These are phyloP conservation scores for Leccinum subtestaceum DNA, from an alignment of 768 basidiomycete genomes.

Conservation along the genomic window DNA sequence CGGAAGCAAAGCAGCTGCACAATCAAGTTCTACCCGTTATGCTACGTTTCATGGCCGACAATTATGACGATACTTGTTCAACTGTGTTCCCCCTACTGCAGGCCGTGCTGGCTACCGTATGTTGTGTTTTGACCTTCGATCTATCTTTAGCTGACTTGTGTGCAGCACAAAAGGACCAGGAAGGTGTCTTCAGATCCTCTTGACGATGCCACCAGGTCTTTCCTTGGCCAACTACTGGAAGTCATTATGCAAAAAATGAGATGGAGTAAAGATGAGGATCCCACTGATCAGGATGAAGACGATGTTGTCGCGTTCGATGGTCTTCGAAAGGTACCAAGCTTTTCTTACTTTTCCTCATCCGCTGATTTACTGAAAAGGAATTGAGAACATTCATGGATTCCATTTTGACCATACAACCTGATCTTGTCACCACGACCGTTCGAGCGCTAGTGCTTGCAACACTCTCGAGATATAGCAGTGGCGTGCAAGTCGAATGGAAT, in stretches of 20 bases:
- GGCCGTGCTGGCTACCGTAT: constrained; percentile 68
- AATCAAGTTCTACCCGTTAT: constrained; percentile 73
- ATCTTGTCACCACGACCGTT: constrained; percentile 78
- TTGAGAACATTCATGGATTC: constrained; percentile 85
- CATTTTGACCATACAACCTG: constrained; percentile 79
- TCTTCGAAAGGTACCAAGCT: constrained; percentile 68
- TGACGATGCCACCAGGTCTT: constrained; percentile 66
- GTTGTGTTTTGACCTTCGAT: constrained; percentile 20
- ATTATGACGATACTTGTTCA: constrained; percentile 84
- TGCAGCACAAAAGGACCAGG: constrained; percentile 78
- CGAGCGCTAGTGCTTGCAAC: constrained; percentile 71
- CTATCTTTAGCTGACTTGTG: constrained; percentile 4
- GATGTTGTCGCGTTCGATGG: constrained; percentile 79
- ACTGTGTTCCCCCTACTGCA: constrained; percentile 82
- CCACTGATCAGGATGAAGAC: constrained; percentile 85
- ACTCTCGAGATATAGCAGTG: constrained; percentile 61
- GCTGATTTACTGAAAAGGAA: constrained; percentile 51
- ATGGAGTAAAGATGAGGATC: constrained; percentile 81
- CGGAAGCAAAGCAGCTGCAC: constrained; percentile 63
- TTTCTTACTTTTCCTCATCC: constrained; percentile 1
- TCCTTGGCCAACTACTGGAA: constrained; percentile 73
- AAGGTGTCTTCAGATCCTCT: constrained; percentile 60
- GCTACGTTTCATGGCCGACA: constrained; percentile 86
- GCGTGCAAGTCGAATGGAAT: constrained; percentile 76
- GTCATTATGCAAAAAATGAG: constrained; percentile 86